These are phyloP conservation scores for Sclerotinia trifoliorum DNA, from an alignment of 2,329 filamentous ascomycete genomes.

Conservation along the genomic window DNA sequence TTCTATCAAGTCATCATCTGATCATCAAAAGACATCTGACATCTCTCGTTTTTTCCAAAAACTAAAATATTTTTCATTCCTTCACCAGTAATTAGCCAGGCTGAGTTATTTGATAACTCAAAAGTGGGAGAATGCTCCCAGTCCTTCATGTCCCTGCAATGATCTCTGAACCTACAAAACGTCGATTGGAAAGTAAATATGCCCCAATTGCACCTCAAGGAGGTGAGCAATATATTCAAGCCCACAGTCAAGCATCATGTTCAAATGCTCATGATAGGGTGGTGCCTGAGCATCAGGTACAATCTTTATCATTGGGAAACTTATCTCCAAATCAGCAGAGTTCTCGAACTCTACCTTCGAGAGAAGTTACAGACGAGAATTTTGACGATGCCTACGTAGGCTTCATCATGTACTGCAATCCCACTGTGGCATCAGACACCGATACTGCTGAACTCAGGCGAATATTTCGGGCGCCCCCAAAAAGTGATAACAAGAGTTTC, in stretches of 20 bases:
- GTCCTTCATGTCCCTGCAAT: constrained; percentile 22
- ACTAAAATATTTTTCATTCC: background rate
- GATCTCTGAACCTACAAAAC: constrained; percentile 30
- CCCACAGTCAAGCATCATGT: constrained; percentile 21
- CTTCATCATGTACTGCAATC: constrained; percentile 92
- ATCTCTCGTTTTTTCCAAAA: background rate
- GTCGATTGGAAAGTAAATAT: constrained; percentile 30
- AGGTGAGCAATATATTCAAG: constrained; percentile 21
- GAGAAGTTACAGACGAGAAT: constrained; percentile 64
- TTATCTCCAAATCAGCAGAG: constrained; percentile 17
- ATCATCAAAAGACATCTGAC: background rate
- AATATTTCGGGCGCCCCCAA: constrained; percentile 75
- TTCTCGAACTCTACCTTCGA: constrained; percentile 55
- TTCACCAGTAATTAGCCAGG: background rate
- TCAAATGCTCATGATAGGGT: constrained; percentile 24
- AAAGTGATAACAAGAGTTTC: constrained; percentile 84
- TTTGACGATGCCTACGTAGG: constrained; percentile 80
- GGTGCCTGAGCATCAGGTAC: constrained; percentile 22
- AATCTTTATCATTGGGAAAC: constrained; percentile 15
- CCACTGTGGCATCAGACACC: constrained; percentile 66
- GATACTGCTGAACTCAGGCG: constrained; percentile 71
- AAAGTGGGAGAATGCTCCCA: constrained; percentile 25
- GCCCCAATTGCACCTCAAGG: constrained; percentile 25
- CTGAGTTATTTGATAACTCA: background rate
- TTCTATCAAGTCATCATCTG: constrained; percentile 6